phyloP scores from a whole-genome alignment of 164 flowering plant genomes.

The Stephania yunnanensis region DNA sequence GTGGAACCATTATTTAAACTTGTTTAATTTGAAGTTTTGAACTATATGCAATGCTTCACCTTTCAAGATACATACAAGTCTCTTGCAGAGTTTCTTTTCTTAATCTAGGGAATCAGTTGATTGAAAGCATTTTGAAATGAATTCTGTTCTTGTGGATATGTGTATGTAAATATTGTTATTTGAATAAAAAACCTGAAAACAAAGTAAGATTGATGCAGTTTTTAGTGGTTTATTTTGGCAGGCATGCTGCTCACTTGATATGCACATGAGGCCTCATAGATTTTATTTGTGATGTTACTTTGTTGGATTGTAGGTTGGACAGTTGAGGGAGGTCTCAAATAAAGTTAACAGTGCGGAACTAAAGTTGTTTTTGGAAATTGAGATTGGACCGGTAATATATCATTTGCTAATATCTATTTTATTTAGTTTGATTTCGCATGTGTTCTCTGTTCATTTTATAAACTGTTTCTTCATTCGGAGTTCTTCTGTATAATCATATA shows the following conservation, averaged over 20 bases:
- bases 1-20: background rate
- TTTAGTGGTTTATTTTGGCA: background rate
- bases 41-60: background rate
- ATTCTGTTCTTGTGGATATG: background rate
- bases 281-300: background rate
- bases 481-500: background rate
- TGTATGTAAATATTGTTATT: background rate
- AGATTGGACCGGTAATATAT: constrained; percentile 53
- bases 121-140: background rate
- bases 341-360: constrained; percentile 73
- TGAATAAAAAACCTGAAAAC: background rate
- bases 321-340: constrained; percentile 69
- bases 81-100: background rate
- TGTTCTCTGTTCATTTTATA: background rate
- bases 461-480: background rate
- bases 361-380: constrained; percentile 77
- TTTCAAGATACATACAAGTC: background rate
- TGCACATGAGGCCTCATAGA: background rate
- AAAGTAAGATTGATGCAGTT: background rate
- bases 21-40: background rate
- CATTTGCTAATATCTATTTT: background rate
- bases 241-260: background rate
- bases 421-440: background rate
- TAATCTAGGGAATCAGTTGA: background rate
- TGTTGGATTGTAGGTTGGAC: constrained; percentile 59